Evolutionary conservation across 2,329 filamentous ascomycete genomes (phyloP), one percentile per base, ranked within the genome.

Genomic region (Beauveria pseudobassiana): DNA sequence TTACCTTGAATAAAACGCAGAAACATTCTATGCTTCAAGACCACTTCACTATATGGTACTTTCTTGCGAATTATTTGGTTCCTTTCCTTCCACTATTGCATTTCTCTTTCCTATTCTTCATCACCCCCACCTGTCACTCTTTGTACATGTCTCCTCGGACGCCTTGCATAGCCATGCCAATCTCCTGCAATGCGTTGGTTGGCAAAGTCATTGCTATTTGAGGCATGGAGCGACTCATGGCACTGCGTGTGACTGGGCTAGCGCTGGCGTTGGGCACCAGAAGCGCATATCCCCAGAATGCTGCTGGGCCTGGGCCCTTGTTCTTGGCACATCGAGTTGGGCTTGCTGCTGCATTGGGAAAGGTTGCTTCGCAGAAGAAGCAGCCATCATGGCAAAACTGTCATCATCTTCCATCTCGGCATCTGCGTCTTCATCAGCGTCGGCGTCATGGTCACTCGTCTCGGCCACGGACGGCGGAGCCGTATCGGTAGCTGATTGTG

Each of bases 391-490:
- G 8, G 80, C 76, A 63, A 82, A 84, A 59, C 76, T 78, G 51
- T 83, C 82, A 57, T 82, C 82, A 43, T 85, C 83, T 51, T 86
- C 83, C 83, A 86, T 86, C 62, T 81, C 79, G 9, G 75, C 56
- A 38, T 59, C 56, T 14, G 56, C 56, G 22, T 54, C 52, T 49
- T 51, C 49, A n/a, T 42, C 38, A 8, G 75, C 38, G n/a, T 61
- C 58, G 16, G 42, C 50, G 7, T 61, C 59, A 4, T 75, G 74
- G 51, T 77, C 75, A 46, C 78, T 82, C 40, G 75, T 78, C n/a
- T 80, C 79, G 24, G 79, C 78, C 12, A 77, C 71, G 6, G 73
- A 78, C 10, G 73, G 72, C 8, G 76, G 74, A 3, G 71, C 72
- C 6, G 74, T 74, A 10, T 73, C 73, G 9, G 71, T 70, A 5